phyloP scores from a whole-genome alignment of 768 basidiomycete genomes.

The Leccinum subgranulosum region DNA sequence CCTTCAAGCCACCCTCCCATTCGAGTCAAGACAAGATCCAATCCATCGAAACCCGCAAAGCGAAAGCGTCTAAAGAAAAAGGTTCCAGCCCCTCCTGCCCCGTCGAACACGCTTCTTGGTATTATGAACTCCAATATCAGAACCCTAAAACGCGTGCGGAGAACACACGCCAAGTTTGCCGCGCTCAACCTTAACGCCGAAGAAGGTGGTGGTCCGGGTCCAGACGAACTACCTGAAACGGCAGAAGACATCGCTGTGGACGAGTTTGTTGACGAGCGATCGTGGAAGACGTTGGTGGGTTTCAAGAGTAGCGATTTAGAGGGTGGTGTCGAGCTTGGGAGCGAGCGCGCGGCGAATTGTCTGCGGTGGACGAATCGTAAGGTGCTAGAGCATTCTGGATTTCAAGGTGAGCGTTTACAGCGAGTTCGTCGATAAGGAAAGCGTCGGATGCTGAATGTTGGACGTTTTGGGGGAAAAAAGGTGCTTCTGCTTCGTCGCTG shows the following conservation, averaged over 20 bases:
- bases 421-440: not conserved
- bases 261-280: conserved; percentile 52
- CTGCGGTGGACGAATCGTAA: conserved; percentile 70
- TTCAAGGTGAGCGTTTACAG: conserved; percentile 65
- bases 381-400: conserved; percentile 86
- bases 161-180: conserved; percentile 69
- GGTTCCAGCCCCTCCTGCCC: conserved; percentile 10
- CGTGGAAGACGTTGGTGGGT: conserved; percentile 45
- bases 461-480: conserved; percentile 34
- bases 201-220: conserved; percentile 31
- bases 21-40: conserved; percentile 13
- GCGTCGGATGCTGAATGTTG: conserved; percentile 3
- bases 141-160: conserved; percentile 68
- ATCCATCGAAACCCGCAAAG: conserved; percentile 7
- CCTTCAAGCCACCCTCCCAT: conserved; percentile 9
- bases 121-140: conserved; percentile 77
- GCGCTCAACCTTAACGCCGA: conserved; percentile 43
- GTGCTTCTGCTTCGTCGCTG: conserved; percentile 70
- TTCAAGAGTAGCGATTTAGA: conserved; percentile 9
- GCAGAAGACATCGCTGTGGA: conserved; percentile 28
- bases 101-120: conserved; percentile 51
- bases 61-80: conserved; percentile 27
- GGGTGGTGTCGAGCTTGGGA: conserved; percentile 52
- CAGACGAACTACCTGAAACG: conserved; percentile 34
- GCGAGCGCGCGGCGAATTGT: conserved; percentile 59